A percentile compares a stretch with the other conserved stretches of the same genome.
phyloP scores from a whole-genome alignment of 169 alveolate genomes.

The Plasmodium vivax region DNA sequence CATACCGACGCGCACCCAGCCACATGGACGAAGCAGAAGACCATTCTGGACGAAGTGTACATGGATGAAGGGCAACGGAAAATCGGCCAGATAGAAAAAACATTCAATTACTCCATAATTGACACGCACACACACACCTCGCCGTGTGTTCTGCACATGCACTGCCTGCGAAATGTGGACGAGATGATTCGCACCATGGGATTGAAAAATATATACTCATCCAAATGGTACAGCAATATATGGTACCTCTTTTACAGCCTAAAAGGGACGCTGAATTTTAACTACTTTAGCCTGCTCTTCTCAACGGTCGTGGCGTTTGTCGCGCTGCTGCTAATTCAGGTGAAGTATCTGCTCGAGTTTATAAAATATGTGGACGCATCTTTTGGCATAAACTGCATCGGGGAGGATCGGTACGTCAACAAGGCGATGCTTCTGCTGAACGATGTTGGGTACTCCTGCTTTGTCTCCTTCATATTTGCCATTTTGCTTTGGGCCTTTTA shows the following conservation, averaged over 20 bases:
- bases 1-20: background rate
- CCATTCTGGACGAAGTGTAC: conserved; percentile 47
- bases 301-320: conserved; percentile 44
- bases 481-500: conserved; percentile 49
- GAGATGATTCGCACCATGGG: conserved; percentile 32
- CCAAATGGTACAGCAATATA: conserved; percentile 57
- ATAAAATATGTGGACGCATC: conserved; percentile 21
- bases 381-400: background rate
- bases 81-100: conserved; percentile 65
- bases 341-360: conserved; percentile 24
- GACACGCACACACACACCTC: conserved; percentile 57
- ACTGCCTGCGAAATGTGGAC: conserved; percentile 58
- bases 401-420: background rate
- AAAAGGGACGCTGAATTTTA: conserved; percentile 62
- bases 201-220: conserved; percentile 46
- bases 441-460: conserved; percentile 44
- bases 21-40: conserved; percentile 37
- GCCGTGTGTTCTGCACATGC: conserved; percentile 68
- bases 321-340: conserved; percentile 21
- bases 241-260: conserved; percentile 69
- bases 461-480: conserved; percentile 31
- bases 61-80: conserved; percentile 23
- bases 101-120: conserved; percentile 57
- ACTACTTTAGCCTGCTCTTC: conserved; percentile 62
- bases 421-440: conserved; percentile 9